Percentiles rank a stretch among this genome's conserved stretches.
Conservation (phyloP, 2,329 filamentous ascomycete species). For the Cercospora zeina region DNA sequence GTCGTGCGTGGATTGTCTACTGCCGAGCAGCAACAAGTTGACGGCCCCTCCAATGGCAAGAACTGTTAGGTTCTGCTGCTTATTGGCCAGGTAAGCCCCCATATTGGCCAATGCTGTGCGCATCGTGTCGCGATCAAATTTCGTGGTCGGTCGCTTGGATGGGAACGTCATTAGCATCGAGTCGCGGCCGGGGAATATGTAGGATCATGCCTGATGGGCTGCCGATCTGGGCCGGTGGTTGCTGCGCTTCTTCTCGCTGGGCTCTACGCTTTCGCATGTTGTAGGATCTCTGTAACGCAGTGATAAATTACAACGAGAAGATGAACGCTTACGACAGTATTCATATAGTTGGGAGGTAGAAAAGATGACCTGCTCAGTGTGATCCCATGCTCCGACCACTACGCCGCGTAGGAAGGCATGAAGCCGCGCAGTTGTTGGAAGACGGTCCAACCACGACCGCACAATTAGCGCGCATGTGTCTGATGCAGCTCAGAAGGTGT, state of each 20-base stretch:
- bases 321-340: no score
- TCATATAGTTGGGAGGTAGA: no score
- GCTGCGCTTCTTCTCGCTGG: background rate
- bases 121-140: slow-evolving; percentile 9
- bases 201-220: background rate
- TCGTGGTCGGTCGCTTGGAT: slow-evolving; percentile 5
- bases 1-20: background rate
- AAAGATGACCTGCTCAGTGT: no score
- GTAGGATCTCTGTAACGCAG: no score
- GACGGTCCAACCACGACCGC: no score
- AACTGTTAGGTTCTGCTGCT: slow-evolving; percentile 1
- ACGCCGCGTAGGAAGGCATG: no score
- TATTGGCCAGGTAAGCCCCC: slow-evolving; percentile 4
- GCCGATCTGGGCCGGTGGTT: background rate
- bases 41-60: slow-evolving; percentile 14
- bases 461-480: no score
- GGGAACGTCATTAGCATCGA: background rate
- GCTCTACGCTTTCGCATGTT: background rate
- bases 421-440: no score
- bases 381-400: no score
- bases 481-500: no score
- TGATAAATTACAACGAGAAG: no score
- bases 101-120: slow-evolving; percentile 2
- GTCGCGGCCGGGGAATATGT: background rate
- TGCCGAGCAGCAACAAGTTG: slow-evolving; percentile 8